Percentiles rank a stretch among this genome's conserved stretches.
Evolutionary conservation across 2,329 filamentous ascomycete species (phyloP).

Genomic region (Chrysoporthe cubensis): DNA sequence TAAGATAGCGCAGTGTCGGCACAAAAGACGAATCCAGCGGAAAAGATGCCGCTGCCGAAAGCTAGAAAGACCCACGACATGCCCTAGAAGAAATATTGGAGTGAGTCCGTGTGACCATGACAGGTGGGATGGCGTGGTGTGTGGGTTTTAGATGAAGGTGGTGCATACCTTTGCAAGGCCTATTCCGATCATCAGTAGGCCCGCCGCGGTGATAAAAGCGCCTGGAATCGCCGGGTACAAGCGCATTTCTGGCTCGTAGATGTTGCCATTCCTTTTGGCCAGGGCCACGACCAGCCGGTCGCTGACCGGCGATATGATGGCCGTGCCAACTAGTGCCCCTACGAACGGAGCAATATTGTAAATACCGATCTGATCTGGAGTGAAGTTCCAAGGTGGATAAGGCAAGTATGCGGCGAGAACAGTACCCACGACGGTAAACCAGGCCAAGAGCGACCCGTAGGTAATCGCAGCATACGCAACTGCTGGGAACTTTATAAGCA

Average conservation of each 20-base stretch:
- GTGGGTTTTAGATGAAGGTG: not conserved
- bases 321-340: slow-evolving; percentile 42
- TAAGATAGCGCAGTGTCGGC: slow-evolving; percentile 41
- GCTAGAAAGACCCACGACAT: slow-evolving; percentile 45
- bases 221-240: slow-evolving; percentile 38
- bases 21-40: slow-evolving; percentile 42
- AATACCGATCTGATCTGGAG: slow-evolving; percentile 32
- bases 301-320: slow-evolving; percentile 43
- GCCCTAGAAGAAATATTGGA: slow-evolving; percentile 31
- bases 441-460: slow-evolving; percentile 44
- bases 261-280: slow-evolving; percentile 42
- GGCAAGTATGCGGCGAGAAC: slow-evolving; percentile 39
- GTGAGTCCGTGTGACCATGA: too few species aligned
- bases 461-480: slow-evolving; percentile 43
- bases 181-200: slow-evolving; percentile 43
- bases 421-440: slow-evolving; percentile 41
- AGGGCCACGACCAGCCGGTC: slow-evolving; percentile 44
- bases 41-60: slow-evolving; percentile 41
- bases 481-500: slow-evolving; percentile 2
- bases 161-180: slow-evolving; percentile 38
- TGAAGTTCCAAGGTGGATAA: slow-evolving; percentile 38
- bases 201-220: slow-evolving; percentile 37
- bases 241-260: slow-evolving; percentile 49
- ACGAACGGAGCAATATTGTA: slow-evolving; percentile 39
- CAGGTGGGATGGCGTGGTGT: too few species aligned